Conservation (phyloP, 495 filamentous ascomycete genomes). For the Amphirosellinia nigrospora region DNA sequence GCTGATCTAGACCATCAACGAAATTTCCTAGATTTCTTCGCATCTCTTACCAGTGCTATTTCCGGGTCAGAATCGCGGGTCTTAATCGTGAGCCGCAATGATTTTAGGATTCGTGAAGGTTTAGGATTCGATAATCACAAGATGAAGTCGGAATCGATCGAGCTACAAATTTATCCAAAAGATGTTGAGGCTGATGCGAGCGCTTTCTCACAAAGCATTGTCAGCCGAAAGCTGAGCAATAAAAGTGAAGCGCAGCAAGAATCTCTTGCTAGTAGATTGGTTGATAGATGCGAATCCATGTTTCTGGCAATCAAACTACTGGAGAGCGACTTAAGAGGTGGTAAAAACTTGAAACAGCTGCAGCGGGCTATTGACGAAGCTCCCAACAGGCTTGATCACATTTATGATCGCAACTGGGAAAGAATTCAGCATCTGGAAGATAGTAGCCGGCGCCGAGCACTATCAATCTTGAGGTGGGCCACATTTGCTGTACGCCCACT, state of each 20-base stretch:
- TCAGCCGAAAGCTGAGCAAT: conserved; percentile 32
- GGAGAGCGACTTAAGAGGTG: conserved; percentile 27
- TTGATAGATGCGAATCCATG: conserved; percentile 36
- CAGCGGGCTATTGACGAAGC: conserved; percentile 31
- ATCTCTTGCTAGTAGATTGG: conserved; percentile 32
- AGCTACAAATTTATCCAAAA: conserved; percentile 30
- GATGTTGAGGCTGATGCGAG: conserved; percentile 30
- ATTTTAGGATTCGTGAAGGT: conserved; percentile 32
- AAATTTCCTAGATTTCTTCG: conserved; percentile 27
- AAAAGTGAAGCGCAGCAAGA: conserved; percentile 27
- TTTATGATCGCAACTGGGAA: conserved; percentile 39
- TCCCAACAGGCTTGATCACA: conserved; percentile 31
- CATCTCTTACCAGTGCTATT: conserved; percentile 25
- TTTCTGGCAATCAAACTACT: conserved; percentile 40
- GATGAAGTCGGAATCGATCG: background rate
- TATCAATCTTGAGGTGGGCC: conserved; percentile 39
- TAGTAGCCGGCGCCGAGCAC: conserved; percentile 29
- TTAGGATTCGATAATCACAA: conserved; percentile 4
- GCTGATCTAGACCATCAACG: background rate
- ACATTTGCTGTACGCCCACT: conserved; percentile 36
- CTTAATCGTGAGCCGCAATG: conserved; percentile 36
- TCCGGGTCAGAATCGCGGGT: conserved; percentile 28
- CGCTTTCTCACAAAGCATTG: conserved; percentile 30
- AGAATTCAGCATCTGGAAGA: conserved; percentile 31
- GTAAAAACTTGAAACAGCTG: conserved; percentile 35